These are phyloP conservation scores for Zygosaccharomyces rouxii DNA, from an alignment of 805 yeast genomes.

Conservation along the genomic window DNA sequence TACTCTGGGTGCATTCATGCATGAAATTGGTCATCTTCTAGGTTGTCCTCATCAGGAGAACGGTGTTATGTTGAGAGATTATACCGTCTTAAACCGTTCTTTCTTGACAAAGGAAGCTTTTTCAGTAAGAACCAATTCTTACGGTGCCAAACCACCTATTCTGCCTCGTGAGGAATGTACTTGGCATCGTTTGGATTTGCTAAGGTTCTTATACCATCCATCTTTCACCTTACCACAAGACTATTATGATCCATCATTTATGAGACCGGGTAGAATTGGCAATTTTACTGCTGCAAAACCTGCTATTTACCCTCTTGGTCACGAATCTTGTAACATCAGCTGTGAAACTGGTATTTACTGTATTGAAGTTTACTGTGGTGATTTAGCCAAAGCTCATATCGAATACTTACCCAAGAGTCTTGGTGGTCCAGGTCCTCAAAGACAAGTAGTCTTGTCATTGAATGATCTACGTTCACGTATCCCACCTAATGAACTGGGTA, in stretches of 20 bases:
- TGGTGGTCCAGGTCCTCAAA: constrained; percentile 60
- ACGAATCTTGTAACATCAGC: constrained; percentile 42
- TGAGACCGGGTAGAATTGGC: constrained; percentile 35
- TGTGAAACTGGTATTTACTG: constrained; percentile 68
- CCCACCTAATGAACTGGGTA: constrained; percentile 31
- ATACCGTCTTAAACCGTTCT: constrained; percentile 72
- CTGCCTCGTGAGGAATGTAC: constrained; percentile 64
- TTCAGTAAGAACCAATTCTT: constrained; percentile 48
- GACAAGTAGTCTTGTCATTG: constrained; percentile 46
- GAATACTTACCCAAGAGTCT: constrained; percentile 56
- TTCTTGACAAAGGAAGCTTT: constrained; percentile 67
- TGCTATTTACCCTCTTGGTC: constrained; percentile 43
- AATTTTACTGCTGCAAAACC: constrained; percentile 34
- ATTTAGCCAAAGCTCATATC: constrained; percentile 45
- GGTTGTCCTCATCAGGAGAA: constrained; percentile 90
- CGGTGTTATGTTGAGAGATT: constrained; percentile 90
- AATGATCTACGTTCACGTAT: constrained; percentile 39
- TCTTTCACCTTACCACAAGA: constrained; percentile 71
- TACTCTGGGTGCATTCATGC: constrained; percentile 91
- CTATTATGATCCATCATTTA: constrained; percentile 41
- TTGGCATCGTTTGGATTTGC: constrained; percentile 80
- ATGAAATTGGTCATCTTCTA: constrained; percentile 86
- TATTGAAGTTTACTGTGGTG: constrained; percentile 65
- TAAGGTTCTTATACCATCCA: constrained; percentile 77
- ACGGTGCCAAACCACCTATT: constrained; percentile 46